Evolutionary conservation across 192 early-diverging fungal genomes (phyloP), one percentile per base, ranked within the genome.

Genomic region (Coemansia pectinata): DNA sequence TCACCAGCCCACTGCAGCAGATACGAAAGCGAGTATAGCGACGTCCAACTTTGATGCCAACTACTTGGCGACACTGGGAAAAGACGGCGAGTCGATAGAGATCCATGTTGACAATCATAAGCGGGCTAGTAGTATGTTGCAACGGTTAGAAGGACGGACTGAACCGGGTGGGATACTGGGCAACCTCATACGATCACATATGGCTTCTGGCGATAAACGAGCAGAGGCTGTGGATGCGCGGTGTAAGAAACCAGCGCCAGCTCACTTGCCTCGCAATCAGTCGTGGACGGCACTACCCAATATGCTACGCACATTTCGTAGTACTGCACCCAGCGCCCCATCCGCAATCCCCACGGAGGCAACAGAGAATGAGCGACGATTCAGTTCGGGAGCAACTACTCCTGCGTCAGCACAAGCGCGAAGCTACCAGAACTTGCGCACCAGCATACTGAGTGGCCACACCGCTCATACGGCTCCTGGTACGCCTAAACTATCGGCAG

Each of bases 1-100:
- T 25, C 21, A 14, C 52, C 27, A 29, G 15, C 23, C 25, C 52
- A 7, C 19, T 1, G 9, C 47, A 48, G 19, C n/a, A n/a, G n/a
- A 48, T 9, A 8, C 47, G 19, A 48, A 45, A 50, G 14, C 52
- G 11, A 53, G 12, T 29, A 6, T 53, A 53, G 66, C 57, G 8
- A 72, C 53, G 11, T 76, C 74, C 25, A 76, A 76, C 45, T 76
- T 76, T 63, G 74, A 76, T 41, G 74, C 74, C 23, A 76, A 66
- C 65, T 62, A 64, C 41, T 36, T 76, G 21, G 74, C 74, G 12
- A 62, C 74, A 6, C 12, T 76, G 34, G 74, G 74, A 14, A 66
- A 62, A 23, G 68, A 76, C 41, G 38, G 34, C 59, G 60, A 57
- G 9, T 76, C 74, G 19, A 76, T 76, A 41, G 17, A 69, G 7